phyloP scores from a whole-genome alignment of 805 yeast genomes.

The Crinitomyces ghanaensis region DNA sequence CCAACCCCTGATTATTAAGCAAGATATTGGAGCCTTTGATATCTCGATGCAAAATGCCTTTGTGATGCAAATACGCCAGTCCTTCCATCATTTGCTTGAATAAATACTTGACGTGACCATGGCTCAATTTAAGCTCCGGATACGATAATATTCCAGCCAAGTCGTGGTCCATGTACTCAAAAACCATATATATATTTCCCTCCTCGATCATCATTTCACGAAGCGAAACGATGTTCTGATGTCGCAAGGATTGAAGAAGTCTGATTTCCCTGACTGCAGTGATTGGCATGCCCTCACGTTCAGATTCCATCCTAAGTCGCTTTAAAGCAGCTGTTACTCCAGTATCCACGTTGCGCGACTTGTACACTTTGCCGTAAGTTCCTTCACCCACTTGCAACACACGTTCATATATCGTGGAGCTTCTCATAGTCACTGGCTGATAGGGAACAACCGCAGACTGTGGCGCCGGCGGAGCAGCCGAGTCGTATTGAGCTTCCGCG shows the following conservation, averaged over 20 bases:
- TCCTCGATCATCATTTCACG: constrained; percentile 81
- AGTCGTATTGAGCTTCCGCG: too few species aligned
- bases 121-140: constrained; percentile 49
- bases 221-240: constrained; percentile 69
- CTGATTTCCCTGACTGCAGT: constrained; percentile 91
- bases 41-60: constrained; percentile 67
- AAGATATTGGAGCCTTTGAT: constrained; percentile 90
- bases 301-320: constrained; percentile 69
- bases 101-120: constrained; percentile 67
- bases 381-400: constrained; percentile 96
- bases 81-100: constrained; percentile 69
- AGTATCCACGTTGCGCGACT: constrained; percentile 64
- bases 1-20: constrained; percentile 56
- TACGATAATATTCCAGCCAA: constrained; percentile 78
- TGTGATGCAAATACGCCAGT: constrained; percentile 62
- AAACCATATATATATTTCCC: constrained; percentile 71
- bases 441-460: background rate
- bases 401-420: constrained; percentile 42
- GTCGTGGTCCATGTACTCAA: constrained; percentile 91
- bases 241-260: constrained; percentile 69
- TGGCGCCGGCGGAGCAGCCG: constrained; percentile 2
- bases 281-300: constrained; percentile 91
- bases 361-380: constrained; percentile 92
- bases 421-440: constrained; percentile 8
- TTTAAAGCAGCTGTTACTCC: constrained; percentile 75